Percentiles rank a stretch among this genome's conserved stretches.
These are phyloP conservation scores for Penicillium psychrosexuale DNA, from an alignment of 2,329 filamentous ascomycete genomes.

Conservation along the genomic window DNA sequence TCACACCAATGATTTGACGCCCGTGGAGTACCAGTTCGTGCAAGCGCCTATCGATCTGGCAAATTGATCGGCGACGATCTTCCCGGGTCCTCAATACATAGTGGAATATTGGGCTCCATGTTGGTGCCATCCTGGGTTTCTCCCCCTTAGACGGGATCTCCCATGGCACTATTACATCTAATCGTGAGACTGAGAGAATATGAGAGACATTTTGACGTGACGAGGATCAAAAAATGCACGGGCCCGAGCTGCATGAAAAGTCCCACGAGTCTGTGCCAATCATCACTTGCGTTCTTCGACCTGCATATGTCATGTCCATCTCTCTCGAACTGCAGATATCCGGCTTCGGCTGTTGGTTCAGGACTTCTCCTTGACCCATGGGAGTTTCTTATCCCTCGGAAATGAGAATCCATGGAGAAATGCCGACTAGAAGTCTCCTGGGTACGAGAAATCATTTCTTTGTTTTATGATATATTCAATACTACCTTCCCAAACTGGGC, in stretches of 20 bases:
- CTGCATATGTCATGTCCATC: conserved; percentile 13
- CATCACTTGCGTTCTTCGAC: conserved; percentile 3
- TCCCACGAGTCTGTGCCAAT: conserved; percentile 1
- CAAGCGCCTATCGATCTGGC: conserved; percentile 23
- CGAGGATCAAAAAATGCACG: neutral
- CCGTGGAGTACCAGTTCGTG: conserved; percentile 21
- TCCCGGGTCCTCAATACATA: conserved; percentile 25
- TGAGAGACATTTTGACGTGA: neutral
- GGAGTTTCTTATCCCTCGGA: neutral
- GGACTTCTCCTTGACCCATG: neutral
- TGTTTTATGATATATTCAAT: neutral
- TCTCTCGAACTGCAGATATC: neutral
- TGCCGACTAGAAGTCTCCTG: neutral
- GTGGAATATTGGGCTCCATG: conserved; percentile 15
- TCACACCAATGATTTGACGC: conserved; percentile 16
- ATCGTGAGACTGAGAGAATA: neutral
- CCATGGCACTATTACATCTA: neutral
- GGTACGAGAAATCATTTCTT: neutral
- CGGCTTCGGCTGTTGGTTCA: neutral
- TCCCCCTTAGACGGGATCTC: neutral
- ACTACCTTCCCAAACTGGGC: neutral
- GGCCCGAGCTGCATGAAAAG: neutral
- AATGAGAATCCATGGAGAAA: conserved; percentile 2
- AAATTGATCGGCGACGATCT: conserved; percentile 22
- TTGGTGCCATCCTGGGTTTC: neutral